Percentiles rank a stretch among this genome's conserved stretches.
Evolutionary conservation across 768 basidiomycete genomes (phyloP).

Genomic region (Amanita fuliginea): DNA sequence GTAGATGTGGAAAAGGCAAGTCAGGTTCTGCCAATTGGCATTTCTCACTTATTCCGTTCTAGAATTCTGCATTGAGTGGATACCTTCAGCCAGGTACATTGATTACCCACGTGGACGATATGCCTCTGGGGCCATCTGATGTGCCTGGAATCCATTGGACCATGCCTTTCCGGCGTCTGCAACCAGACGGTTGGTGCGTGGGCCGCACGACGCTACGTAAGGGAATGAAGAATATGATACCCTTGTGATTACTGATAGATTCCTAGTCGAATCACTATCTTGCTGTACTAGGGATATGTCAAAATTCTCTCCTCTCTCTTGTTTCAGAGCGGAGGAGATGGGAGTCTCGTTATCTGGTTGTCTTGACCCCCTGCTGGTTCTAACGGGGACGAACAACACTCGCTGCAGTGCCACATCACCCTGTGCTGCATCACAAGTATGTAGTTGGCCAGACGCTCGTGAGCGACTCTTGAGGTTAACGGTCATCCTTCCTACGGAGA

Average conservation of each 20-base stretch:
- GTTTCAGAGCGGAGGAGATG: conserved; percentile 29
- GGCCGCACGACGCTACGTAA: conserved; percentile 14
- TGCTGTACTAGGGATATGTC: conserved; percentile 15
- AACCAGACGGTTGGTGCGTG: conserved; percentile 64
- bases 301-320: conserved; percentile 22
- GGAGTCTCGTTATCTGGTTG: conserved; percentile 27
- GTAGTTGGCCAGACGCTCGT: conserved; percentile 39
- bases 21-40: conserved; percentile 6
- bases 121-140: conserved; percentile 22
- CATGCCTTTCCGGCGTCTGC: conserved; percentile 27
- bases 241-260: not conserved
- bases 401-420: conserved; percentile 31
- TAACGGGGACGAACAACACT: conserved; percentile 21
- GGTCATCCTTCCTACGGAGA: conserved; percentile 15
- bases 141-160: conserved; percentile 31
- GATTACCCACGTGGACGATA: conserved; percentile 59
- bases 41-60: not conserved
- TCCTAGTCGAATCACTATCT: conserved; percentile 13
- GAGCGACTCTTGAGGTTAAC: conserved; percentile 49
- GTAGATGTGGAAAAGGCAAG: conserved; percentile 42
- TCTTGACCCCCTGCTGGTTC: conserved; percentile 44
- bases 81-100: conserved; percentile 49
- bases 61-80: conserved; percentile 53
- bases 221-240: not conserved
- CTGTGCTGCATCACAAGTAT: conserved; percentile 29